Percentiles rank a stretch among this genome's conserved stretches.
These are phyloP conservation scores for Xylariaceae sp. DNA, from an alignment of 2,329 filamentous ascomycete species.

Conservation along the genomic window DNA sequence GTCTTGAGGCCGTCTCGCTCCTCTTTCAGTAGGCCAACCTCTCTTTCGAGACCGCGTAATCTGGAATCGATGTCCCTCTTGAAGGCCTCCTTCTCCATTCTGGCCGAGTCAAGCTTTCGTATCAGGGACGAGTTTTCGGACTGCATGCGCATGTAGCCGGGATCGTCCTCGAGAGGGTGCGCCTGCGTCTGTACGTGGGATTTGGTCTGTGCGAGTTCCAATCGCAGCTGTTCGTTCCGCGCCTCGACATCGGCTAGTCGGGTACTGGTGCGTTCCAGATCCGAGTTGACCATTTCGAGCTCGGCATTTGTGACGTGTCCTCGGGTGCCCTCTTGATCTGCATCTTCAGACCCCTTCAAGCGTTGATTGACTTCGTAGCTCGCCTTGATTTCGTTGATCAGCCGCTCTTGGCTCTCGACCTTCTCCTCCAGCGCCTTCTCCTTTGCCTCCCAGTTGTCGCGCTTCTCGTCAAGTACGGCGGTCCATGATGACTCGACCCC, in stretches of 20 bases:
- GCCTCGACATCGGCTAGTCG: conserved; percentile 86
- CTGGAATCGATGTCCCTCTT: conserved; percentile 70
- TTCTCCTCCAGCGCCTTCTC: conserved; percentile 90
- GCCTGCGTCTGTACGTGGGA: conserved; percentile 59
- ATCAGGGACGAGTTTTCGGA: conserved; percentile 91
- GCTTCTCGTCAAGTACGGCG: conserved; percentile 84
- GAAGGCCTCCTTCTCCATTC: conserved; percentile 76
- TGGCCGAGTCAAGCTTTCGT: conserved; percentile 74
- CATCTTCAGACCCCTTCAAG: conserved; percentile 63
- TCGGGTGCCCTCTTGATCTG: conserved; percentile 46
- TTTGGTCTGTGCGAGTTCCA: conserved; percentile 85
- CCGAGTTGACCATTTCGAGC: conserved; percentile 85
- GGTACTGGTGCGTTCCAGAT: conserved; percentile 81
- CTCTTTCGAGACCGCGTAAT: conserved; percentile 71
- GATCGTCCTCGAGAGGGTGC: conserved; percentile 74
- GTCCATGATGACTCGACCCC: conserved; percentile 87
- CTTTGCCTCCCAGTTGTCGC: conserved; percentile 92
- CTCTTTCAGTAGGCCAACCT: conserved; percentile 63
- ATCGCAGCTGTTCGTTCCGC: conserved; percentile 83
- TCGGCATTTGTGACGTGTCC: conserved; percentile 76
- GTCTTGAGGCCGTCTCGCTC: conserved; percentile 73
- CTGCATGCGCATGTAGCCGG: conserved; percentile 75
- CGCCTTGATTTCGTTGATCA: conserved; percentile 91
- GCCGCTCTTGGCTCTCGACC: conserved; percentile 82
- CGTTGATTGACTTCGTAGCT: conserved; percentile 95